Evolutionary conservation across 169 alveolate genomes (phyloP).

Genomic region (Plasmodium sp.): DNA sequence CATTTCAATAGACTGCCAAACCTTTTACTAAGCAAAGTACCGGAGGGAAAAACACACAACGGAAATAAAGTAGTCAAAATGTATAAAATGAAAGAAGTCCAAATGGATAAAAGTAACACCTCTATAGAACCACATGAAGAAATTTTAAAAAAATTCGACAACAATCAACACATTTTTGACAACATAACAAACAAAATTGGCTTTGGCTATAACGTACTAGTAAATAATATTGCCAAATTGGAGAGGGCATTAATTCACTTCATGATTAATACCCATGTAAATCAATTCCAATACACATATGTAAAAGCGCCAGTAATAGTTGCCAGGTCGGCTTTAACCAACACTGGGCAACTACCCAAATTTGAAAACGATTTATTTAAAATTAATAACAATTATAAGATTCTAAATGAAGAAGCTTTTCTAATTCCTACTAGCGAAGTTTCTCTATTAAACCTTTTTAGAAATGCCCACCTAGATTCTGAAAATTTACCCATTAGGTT

Average conservation of each 20-base stretch:
- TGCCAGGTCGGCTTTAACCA: constrained; percentile 67
- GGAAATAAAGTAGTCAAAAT: constrained; percentile 40
- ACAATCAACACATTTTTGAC: constrained; percentile 25
- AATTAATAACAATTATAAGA: constrained; percentile 76
- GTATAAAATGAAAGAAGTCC: constrained; percentile 26
- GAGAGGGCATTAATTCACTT: constrained; percentile 81
- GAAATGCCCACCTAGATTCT: constrained; percentile 49
- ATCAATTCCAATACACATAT: constrained; percentile 78
- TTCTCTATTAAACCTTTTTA: constrained; percentile 78
- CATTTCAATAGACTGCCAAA: constrained; percentile 49
- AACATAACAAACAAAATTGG: constrained; percentile 75
- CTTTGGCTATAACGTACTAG: constrained; percentile 64
- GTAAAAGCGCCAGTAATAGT: constrained; percentile 81
- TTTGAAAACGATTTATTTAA: constrained; percentile 83
- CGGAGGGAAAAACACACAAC: constrained; percentile 21
- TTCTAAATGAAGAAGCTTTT: constrained; percentile 81
- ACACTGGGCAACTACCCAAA: constrained; percentile 84
- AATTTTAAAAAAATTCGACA: constrained; percentile 56
- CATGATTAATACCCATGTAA: constrained; percentile 80
- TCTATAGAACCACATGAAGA: constrained; percentile 56
- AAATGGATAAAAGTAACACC: background rate
- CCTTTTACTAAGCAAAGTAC: constrained; percentile 39
- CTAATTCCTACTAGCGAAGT: constrained; percentile 87
- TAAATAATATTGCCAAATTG: constrained; percentile 73
- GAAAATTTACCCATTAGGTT: constrained; percentile 78